Evolutionary conservation across 257 asterid species (phyloP).

Genomic region (Anisodus acutangulus): DNA sequence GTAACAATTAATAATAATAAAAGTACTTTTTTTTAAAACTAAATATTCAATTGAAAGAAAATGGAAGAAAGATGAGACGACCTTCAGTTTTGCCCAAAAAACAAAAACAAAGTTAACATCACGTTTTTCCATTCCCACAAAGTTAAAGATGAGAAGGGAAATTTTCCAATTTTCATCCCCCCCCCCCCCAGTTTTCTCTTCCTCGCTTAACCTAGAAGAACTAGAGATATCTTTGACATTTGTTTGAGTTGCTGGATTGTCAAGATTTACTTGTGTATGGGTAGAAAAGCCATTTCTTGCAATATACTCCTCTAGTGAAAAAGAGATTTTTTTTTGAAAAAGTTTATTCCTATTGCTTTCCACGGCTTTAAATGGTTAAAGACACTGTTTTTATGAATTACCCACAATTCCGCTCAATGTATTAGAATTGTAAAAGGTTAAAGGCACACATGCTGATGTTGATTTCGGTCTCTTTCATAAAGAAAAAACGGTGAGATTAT

Average conservation of each 20-base stretch:
- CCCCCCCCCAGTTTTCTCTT: not conserved
- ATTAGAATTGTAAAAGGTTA: no score
- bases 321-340: not conserved
- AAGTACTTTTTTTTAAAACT: no score
- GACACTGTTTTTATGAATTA: not conserved
- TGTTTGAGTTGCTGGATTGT: slow-evolving; percentile 16
- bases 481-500: no score
- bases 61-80: no score
- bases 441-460: no score
- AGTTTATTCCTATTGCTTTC: not conserved
- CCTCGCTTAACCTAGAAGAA: not conserved
- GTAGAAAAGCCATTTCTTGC: slow-evolving; percentile 24
- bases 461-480: no score
- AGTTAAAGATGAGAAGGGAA: not conserved
- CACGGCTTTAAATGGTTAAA: not conserved
- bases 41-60: no score
- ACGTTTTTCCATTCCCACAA: not conserved
- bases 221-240: slow-evolving; percentile 11
- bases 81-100: no score
- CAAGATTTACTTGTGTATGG: not conserved
- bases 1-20: no score
- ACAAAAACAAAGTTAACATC: no score
- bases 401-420: not conserved
- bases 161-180: not conserved
- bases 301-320: not conserved